Base-by-base conservation (phyloP, 2,329 filamentous ascomycete species). In the Arthrobotrys musiformis region DNA sequence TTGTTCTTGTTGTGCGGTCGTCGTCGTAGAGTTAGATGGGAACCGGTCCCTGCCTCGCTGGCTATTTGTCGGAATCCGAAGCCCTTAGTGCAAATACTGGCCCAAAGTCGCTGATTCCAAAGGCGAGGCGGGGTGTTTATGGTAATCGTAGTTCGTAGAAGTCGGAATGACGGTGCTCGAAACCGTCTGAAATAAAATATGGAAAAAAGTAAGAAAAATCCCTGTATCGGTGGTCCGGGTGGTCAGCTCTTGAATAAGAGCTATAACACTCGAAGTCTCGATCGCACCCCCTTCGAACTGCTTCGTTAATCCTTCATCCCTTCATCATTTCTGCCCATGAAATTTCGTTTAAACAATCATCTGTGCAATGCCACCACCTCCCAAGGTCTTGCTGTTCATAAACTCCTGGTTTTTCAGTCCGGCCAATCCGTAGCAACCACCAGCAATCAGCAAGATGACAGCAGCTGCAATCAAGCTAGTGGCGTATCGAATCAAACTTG, bases 361-460 rank as follows among this genome's bases (percentile, higher is more conserved):
- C 86, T 97, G 94, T 79, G 93, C 95, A 80, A 97, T 92, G 63
- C 94, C 94, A 80, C 93, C 91, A 64, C 95, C 95, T 80, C 95
- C 95, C 64, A 99, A 87, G 15, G 94, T 98, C 89, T 98, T 98
- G 88, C 94, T 97, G 78, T 92, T 92, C 80, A 93, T 90, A 84
- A 96, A 96, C 37, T 89, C 91, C 85, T 96, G 93, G 76, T 92
- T 91, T 87, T 93, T 94, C 84, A 94, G 78, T 44, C 88, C 93
- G 13, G 93, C 93, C 61, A 93, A 85, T 26, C 88, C 85, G 84
- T 99, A 99, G 87, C 94, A 97, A 61, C 90, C 78, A 37, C 89
- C 90, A 3, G 95, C 92, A 63, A 97, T 82, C 17, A 91, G 85
- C 73, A 99, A 86, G 79, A 98, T 87, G 22, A 98, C 87, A 8